phyloP scores from a whole-genome alignment of 2,329 filamentous ascomycete species.

The Botryotinia calthae region DNA sequence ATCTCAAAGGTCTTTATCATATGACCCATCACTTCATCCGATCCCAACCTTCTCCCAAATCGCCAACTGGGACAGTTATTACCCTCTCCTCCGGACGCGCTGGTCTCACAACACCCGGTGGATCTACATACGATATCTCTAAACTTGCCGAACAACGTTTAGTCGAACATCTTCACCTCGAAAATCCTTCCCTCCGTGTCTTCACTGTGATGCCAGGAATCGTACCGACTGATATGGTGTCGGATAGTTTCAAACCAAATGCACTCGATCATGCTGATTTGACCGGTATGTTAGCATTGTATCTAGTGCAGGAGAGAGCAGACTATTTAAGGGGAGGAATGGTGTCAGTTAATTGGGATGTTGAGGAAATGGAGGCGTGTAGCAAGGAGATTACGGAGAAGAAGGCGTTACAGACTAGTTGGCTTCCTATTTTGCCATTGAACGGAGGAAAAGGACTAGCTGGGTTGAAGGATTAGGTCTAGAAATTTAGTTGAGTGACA shows the following conservation, averaged over 20 bases:
- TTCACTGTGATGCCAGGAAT: conserved; percentile 50
- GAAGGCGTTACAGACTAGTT: conserved; percentile 29
- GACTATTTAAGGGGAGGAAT: conserved; percentile 35
- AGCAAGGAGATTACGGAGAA: conserved; percentile 35
- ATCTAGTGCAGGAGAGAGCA: conserved; percentile 36
- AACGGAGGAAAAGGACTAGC: not conserved
- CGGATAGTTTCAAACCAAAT: conserved; percentile 35
- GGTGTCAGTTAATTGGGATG: conserved; percentile 41
- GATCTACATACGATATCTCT: conserved; percentile 4
- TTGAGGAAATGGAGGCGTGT: conserved; percentile 37
- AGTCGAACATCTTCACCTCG: conserved; percentile 27
- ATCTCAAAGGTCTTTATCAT: conserved; percentile 15
- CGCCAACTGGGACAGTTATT: conserved; percentile 2
- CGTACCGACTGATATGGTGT: conserved; percentile 45
- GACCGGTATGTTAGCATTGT: conserved; percentile 38
- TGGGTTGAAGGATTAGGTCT: not conserved
- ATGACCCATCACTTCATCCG: conserved; percentile 13
- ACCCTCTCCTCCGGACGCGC: not conserved
- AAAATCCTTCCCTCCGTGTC: conserved; percentile 45
- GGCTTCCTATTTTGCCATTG: not conserved
- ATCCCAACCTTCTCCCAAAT: not conserved
- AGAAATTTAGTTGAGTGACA: not conserved
- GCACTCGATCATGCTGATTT: conserved; percentile 38
- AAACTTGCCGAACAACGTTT: conserved; percentile 10
- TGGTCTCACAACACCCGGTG: not conserved